Evolutionary conservation across 1,284 basidiomycete species (phyloP), one percentile per base, ranked within the genome.

Genomic region (Erythrobasidium hasegawianum): DNA sequence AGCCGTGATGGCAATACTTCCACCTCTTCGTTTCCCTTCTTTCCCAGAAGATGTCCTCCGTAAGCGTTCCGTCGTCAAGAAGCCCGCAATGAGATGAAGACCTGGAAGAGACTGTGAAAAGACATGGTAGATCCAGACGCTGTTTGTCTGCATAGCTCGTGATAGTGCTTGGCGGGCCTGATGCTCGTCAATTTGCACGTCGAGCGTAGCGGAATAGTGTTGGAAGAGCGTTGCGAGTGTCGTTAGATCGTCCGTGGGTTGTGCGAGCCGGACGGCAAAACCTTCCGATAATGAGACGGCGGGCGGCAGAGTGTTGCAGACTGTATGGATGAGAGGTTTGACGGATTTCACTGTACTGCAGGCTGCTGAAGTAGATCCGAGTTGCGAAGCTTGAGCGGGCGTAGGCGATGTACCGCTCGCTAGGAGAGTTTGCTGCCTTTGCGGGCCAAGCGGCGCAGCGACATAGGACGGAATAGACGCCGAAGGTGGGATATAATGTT

Each of bases 121-220:
- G 18, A 65, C 50, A 43, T 65, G 56, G 43, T 65, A 65, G 14
- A 65, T 65, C 62, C 62, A 65, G 3, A 65, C 56, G 20, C 55
- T 49, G 7, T 53, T 65, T 18, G 45, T 50, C 2, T 45, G 8
- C 62, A 65, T 65, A 22, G 62, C 62, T 41, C 57, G 57, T 33
- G 41, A 33, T 7, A 65, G n/a, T 16, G 62, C 62, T 50, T 52
- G 41, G 14, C 62, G 55, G 20, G 62, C 62, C 8, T 50, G 40
- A 43, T 29, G 24, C 22, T 57, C 62, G n/a, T 65, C 62, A 2
- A 65, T 55, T n/a, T 40, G 38, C n/a, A 55, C 43, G 20, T 65
- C 62, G 13, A 65, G 56, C 1, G 55, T 58, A 1, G 18, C n/a
- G 13, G 62, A 65, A 26, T 65, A 65, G 13, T 43, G 55, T 49